Base-by-base conservation (phyloP, 2,329 filamentous ascomycete species). In the Camillea tinctor region DNA sequence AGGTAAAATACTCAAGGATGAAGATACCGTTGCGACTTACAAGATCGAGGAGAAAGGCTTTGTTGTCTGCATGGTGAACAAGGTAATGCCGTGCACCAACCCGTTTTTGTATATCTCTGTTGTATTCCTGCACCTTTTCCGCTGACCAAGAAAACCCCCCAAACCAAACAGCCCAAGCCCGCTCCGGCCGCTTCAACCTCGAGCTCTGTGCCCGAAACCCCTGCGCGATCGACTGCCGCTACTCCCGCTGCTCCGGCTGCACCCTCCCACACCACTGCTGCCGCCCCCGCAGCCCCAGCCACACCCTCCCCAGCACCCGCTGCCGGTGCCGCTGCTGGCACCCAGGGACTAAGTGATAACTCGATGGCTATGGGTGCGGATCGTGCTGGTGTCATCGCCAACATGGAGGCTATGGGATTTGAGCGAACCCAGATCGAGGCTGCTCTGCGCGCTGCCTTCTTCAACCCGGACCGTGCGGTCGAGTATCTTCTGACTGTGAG, bases 31-130 rank as follows among this genome's bases (percentile, higher is more conserved):
- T 69, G 92, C 93, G 77, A 93, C 91, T 49, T 98, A 98, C 82
- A 97, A 92, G 79, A 98, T 99, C 65, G 94, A 99, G 79, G 95
- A 98, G 85, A 99, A 98, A 84, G 95, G 95, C 44, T 99, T 98
- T 76, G 93, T 99, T 71, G 95, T 99, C 62, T 99, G 95, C 81
- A 97, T 99, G 88, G 89, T 96, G 71, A 92, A 92, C 75, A 98
- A 98, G 91, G 93, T 96, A 81, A n/a, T 64, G 77, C 64, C 57
- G 59, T 51, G 13, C 40, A 44, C n/a, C n/a, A 22, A 52, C 58
- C 48, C n/a, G n/a, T n/a, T n/a, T n/a, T n/a, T 26, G 22, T 55
- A 24, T 40, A 20, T 30, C 24, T 4, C 9, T 22, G 23, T 52
- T 13, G 30, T 22, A 21, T 17, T 52, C 30, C 15, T 49, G 54